These are phyloP conservation scores for Pseudozyma pruni DNA, from an alignment of 1,284 basidiomycete species.

Conservation along the genomic window DNA sequence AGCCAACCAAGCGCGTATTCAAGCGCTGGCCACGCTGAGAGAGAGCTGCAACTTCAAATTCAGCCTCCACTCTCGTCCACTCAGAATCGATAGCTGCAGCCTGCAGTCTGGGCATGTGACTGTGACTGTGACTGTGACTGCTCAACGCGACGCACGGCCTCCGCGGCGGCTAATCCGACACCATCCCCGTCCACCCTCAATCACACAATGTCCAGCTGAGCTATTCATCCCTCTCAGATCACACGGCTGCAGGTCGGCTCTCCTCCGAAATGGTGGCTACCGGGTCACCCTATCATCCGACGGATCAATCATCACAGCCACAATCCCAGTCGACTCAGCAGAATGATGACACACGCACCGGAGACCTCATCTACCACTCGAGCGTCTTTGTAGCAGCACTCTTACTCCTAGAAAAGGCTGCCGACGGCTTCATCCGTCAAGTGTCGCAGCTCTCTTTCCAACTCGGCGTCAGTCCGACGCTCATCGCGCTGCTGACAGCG, in stretches of 20 bases:
- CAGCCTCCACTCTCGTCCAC: slow-evolving; percentile 11
- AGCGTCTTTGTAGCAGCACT: slow-evolving; percentile 37
- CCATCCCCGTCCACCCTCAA: background rate
- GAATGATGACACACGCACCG: slow-evolving; percentile 3
- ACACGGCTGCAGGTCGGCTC: background rate
- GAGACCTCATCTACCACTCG: slow-evolving; percentile 22
- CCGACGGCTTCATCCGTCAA: slow-evolving; percentile 36
- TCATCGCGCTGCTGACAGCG: slow-evolving; percentile 45
- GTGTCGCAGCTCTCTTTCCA: slow-evolving; percentile 35
- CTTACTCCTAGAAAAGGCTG: slow-evolving; percentile 31
- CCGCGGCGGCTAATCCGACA: background rate
- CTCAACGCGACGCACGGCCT: background rate
- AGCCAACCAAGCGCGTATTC: too few relatives aligned
- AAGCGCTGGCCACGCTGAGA: too few relatives aligned
- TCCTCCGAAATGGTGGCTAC: slow-evolving; percentile 8
- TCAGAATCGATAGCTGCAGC: slow-evolving; percentile 7
- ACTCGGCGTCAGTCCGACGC: slow-evolving; percentile 32
- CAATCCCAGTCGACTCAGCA: background rate
- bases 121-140: too few relatives aligned
- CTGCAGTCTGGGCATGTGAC: too few relatives aligned
- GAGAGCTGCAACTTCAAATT: too few relatives aligned
- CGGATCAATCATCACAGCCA: background rate
- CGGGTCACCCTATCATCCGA: slow-evolving; percentile 5
- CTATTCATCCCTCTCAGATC: background rate
- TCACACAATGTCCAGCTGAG: background rate